These are phyloP conservation scores for Gautieria morchelliformis DNA, from an alignment of 768 basidiomycete genomes.

Conservation along the genomic window DNA sequence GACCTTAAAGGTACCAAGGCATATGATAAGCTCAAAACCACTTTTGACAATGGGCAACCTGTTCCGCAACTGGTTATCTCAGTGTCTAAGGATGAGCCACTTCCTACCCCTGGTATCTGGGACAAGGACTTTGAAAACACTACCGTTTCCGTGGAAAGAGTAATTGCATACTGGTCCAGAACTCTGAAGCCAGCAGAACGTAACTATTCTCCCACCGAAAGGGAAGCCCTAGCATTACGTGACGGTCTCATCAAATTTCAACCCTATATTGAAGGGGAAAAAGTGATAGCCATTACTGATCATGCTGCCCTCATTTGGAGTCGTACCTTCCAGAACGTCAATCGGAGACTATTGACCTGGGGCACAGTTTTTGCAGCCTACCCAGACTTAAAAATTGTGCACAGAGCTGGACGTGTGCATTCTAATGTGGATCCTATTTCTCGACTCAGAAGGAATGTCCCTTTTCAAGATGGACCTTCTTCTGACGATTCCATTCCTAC, in stretches of 20 bases:
- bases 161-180: slow-evolving; percentile 12
- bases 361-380: slow-evolving; percentile 9
- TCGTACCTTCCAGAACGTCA: slow-evolving; percentile 11
- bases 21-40: slow-evolving; percentile 12
- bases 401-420: slow-evolving; percentile 11
- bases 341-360: slow-evolving; percentile 8
- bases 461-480: not conserved
- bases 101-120: slow-evolving; percentile 19
- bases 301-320: slow-evolving; percentile 11
- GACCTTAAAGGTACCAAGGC: slow-evolving; percentile 13
- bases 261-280: slow-evolving; percentile 13
- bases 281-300: slow-evolving; percentile 9
- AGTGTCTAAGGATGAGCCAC: slow-evolving; percentile 14
- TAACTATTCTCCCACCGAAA: slow-evolving; percentile 13
- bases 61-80: slow-evolving; percentile 7
- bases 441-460: not conserved
- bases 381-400: slow-evolving; percentile 9
- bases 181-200: slow-evolving; percentile 11
- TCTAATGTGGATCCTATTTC: slow-evolving; percentile 13
- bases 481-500: not conserved
- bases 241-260: slow-evolving; percentile 13
- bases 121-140: slow-evolving; percentile 14
- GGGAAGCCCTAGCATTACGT: slow-evolving; percentile 11
- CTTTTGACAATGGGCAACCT: slow-evolving; percentile 2
- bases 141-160: slow-evolving; percentile 8